Evolutionary conservation across 257 asterid genomes (phyloP), one percentile per base, ranked within the genome.

Genomic region (Rehmannia glutinosa): DNA sequence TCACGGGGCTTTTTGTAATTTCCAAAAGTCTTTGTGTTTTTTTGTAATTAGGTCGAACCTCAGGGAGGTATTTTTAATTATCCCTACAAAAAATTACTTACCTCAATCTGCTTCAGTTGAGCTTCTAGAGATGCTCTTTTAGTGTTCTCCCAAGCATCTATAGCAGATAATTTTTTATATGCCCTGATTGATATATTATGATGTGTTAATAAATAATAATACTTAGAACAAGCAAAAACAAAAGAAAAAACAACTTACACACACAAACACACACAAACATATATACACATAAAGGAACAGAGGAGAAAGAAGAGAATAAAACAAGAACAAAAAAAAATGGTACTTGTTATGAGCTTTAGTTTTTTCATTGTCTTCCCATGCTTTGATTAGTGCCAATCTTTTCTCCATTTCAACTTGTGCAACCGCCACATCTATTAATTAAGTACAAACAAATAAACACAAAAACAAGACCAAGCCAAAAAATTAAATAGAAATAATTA

Each of bases 341-440:
- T 68, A 86, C 94, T 82, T 86, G 75, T 80, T 86, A 25, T 80
- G 85, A 27, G 82, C 80, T 75, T 82, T 82, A 1, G 87, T 5
- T 77, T 86, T 86, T 64, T 84, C 87, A 71, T 77, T 82, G 4
- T 86, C 94, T 82, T 86, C 94, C 94, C 94, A 46, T 21, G 94
- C 94, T 75, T 80, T 84, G 73, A 86, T 75, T 54, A 86, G 75
- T 30, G 94, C 87, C 74, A 82, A 66, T 64, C 70, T 86, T 62
- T 83, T 79, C 71, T 86, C 79, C 60, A 43, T 41, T 55, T 80
- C 83, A 32, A 80, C 75, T 59, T 62, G 43, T 79, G 83, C 90
- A 62, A 77, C 76, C 4, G 71, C 80, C 53, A 21, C 69, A 73
- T 77, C 89, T 83, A 32, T 43, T 15, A 12, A 50, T 9, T 30